Evolutionary conservation across 768 basidiomycete genomes (phyloP).

Genomic region (Phanerochaete sordida): DNA sequence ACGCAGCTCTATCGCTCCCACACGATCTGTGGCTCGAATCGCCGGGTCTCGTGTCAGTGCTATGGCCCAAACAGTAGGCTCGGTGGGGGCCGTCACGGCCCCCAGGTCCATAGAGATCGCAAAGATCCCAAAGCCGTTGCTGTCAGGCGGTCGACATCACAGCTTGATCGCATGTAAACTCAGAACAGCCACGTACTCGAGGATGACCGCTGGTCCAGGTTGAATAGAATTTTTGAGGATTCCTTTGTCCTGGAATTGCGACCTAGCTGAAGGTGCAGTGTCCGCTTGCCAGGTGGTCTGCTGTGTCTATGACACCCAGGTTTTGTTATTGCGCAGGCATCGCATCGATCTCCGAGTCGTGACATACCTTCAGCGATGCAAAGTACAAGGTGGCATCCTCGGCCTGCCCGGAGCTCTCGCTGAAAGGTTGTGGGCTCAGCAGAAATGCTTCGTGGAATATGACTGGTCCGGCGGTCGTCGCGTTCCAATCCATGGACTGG

Average conservation of each 20-base stretch:
- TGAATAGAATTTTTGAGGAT: conserved; percentile 9
- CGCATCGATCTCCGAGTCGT: not conserved
- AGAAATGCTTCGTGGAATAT: conserved; percentile 14
- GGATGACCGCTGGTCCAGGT: conserved; percentile 13
- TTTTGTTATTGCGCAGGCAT: not conserved
- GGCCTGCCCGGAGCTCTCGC: conserved; percentile 12
- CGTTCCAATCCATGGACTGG: conserved; percentile 3
- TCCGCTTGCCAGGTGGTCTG: conserved; percentile 16
- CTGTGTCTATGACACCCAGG: not conserved
- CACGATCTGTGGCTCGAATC: conserved; percentile 16
- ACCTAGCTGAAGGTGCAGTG: conserved; percentile 7
- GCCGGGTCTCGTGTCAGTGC: conserved; percentile 25
- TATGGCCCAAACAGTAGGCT: conserved; percentile 24
- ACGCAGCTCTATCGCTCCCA: conserved; percentile 11
- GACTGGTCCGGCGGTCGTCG: not conserved
- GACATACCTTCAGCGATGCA: conserved; percentile 9
- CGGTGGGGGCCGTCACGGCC: conserved; percentile 12
- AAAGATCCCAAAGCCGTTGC: too few species aligned
- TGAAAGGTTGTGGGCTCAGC: not conserved
- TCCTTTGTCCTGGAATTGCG: conserved; percentile 16
- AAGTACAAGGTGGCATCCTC: conserved; percentile 18
- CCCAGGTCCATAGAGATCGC: conserved; percentile 26
- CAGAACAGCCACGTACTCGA: conserved; percentile 8
- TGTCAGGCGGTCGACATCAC: too few species aligned
- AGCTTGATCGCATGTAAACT: too few species aligned